These are phyloP conservation scores for Calonectria pseudoreteaudii DNA, from an alignment of 2,329 filamentous ascomycete species.

Conservation along the genomic window DNA sequence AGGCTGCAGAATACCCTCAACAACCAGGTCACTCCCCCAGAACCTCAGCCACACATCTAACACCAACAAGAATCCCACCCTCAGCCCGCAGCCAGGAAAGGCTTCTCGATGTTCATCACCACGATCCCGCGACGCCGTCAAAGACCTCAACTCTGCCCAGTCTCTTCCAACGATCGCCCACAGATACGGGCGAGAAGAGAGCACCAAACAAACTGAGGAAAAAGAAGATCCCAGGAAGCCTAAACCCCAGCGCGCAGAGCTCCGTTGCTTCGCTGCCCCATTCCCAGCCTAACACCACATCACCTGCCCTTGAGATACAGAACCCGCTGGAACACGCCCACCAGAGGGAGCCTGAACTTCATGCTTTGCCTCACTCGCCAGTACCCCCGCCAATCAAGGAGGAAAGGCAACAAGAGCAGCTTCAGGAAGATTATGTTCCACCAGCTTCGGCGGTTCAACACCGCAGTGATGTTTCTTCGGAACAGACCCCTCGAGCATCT, in stretches of 20 bases:
- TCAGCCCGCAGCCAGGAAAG: conserved; percentile 63
- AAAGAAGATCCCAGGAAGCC: conserved; percentile 80
- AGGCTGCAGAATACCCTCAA: conserved; percentile 37
- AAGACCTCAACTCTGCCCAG: conserved; percentile 76
- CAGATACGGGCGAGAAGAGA: conserved; percentile 70
- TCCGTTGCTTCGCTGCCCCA: conserved; percentile 80
- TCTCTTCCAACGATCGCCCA: conserved; percentile 78
- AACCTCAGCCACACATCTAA: conserved; percentile 40
- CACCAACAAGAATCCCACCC: conserved; percentile 44
- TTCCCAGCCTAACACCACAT: conserved; percentile 54
- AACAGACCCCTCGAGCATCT: conserved; percentile 60
- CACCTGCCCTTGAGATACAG: conserved; percentile 58
- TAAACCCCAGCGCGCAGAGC: conserved; percentile 90
- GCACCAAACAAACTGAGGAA: conserved; percentile 94
- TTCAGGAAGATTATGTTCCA: conserved; percentile 34
- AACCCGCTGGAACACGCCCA: conserved; percentile 59
- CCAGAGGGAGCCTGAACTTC: conserved; percentile 32
- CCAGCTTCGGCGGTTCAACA: conserved; percentile 34
- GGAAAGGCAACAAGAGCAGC: conserved; percentile 33
- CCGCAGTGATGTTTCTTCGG: conserved; percentile 52
- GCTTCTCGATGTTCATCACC: conserved; percentile 55
- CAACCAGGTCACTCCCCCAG: conserved; percentile 47
- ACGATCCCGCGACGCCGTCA: conserved; percentile 63
- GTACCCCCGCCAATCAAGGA: conserved; percentile 36
- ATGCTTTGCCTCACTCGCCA: conserved; percentile 30